Conservation (phyloP, 1,139 yeast genomes). For the Candida glucosophila region DNA sequence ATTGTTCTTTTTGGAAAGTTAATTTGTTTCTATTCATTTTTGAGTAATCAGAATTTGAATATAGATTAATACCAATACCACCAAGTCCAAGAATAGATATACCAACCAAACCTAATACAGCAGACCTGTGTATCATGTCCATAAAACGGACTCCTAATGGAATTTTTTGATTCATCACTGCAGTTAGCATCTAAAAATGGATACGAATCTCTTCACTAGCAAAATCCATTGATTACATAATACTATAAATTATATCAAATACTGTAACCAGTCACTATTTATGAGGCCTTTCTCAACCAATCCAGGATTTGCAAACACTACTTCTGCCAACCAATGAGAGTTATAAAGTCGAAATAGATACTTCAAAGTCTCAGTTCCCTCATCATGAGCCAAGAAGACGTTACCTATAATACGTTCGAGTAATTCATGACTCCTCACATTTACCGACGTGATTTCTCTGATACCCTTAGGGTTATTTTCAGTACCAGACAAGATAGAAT, state of each 20-base stretch:
- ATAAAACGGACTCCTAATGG: slow-evolving; percentile 49
- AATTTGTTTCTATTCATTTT: slow-evolving; percentile 34
- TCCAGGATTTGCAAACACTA: slow-evolving; percentile 35
- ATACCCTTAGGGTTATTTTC: slow-evolving; percentile 9
- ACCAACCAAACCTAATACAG: slow-evolving; percentile 73
- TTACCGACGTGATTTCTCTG: slow-evolving; percentile 19
- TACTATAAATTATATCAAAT: slow-evolving; percentile 18
- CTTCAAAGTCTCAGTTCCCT: slow-evolving; percentile 16
- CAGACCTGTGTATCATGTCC: slow-evolving; percentile 75
- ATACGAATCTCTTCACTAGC: background rate
- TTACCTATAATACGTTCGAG: slow-evolving; percentile 25
- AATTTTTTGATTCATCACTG: slow-evolving; percentile 11
- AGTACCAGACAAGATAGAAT: slow-evolving; percentile 16
- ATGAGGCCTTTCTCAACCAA: slow-evolving; percentile 29
- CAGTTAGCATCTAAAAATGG: background rate
- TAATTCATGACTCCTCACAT: slow-evolving; percentile 21
- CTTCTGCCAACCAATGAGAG: slow-evolving; percentile 33
- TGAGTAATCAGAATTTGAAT: slow-evolving; percentile 45
- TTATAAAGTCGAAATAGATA: slow-evolving; percentile 31
- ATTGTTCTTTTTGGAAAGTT: slow-evolving; percentile 25
- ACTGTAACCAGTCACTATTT: slow-evolving; percentile 30
- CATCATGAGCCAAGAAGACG: slow-evolving; percentile 18
- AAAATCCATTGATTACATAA: slow-evolving; percentile 1
- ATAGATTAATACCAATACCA: slow-evolving; percentile 55
- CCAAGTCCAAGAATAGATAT: slow-evolving; percentile 41